Evolutionary conservation across 148 eudicot genomes (phyloP), one percentile per base, ranked within the genome.

Genomic region (Rhododendron molle): DNA sequence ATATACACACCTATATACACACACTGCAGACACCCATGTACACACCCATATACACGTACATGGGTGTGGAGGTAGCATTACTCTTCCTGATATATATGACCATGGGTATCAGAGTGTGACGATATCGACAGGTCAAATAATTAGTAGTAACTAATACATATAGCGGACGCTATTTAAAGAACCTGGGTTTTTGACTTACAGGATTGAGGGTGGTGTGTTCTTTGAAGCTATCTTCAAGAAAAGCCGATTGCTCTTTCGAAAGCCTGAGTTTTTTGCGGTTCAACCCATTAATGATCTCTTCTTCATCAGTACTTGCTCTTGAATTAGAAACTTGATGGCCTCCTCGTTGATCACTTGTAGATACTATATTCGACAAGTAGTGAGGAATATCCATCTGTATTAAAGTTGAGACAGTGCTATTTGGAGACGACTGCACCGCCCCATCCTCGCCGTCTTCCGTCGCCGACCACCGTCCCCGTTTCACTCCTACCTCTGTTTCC

Each of bases 191-290:
- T 40, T 18, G 89, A 93, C 95, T 92, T 88, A 95, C 98, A 85
- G 96, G 95, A 81, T 95, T 94, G 84, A 95, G 94, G 44, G 98
- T 95, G 86, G 86, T 87, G 87, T 95, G 96, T 83, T 94, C 93
- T 86, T 95, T 93, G 88, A 94, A 95, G 87, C 95, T 94, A 32
- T 95, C 95, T 84, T 95, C 98, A 89, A 95, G 98, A 88, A 94
- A 95, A 89, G 95, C 94, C 21, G 96, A 95, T 85, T 95, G 98
- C 52, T 94, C 92, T 85, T 95, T 95, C 21, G 95, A 93, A 72
- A 95, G 94, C 74, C 96, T 88, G 60, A 95, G 94, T 81, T 95
- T 95, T 83, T 93, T 95, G 77, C 98, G 86, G 14, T 89, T 80
- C 56, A 86, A 80, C 5, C 92, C 92, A 80, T 90, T 89, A 40